phyloP scores from a whole-genome alignment of 345 rosid genomes.

The Psidium guajava region DNA sequence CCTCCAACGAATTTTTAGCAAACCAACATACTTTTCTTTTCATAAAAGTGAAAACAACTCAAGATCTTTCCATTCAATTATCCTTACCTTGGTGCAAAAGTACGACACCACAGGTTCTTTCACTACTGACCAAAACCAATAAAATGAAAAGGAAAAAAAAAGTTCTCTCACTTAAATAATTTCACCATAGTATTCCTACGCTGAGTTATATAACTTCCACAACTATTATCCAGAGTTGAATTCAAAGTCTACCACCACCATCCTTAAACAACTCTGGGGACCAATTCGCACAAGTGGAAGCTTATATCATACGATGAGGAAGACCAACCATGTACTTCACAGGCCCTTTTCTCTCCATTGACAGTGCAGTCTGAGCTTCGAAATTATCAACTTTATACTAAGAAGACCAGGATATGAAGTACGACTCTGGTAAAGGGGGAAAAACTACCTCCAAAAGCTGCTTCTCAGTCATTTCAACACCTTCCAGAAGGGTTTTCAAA shows the following conservation, averaged over 20 bases:
- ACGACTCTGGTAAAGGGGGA: background rate
- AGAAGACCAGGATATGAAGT: background rate
- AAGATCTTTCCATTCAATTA: background rate
- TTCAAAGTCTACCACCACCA: background rate
- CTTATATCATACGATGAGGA: background rate
- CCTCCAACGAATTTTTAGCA: background rate
- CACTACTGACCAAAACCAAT: background rate
- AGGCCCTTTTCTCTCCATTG: background rate
- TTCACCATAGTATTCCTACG: background rate
- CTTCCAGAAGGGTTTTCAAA: slow-evolving; percentile 71
- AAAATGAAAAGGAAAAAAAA: background rate
- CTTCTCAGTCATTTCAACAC: slow-evolving; percentile 99
- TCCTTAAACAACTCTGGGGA: background rate
- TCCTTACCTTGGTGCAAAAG: background rate
- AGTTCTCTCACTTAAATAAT: background rate
- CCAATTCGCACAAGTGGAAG: background rate
- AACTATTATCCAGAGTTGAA: background rate
- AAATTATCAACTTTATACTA: background rate
- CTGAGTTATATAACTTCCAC: background rate
- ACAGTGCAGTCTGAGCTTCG: background rate
- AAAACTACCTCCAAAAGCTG: slow-evolving; percentile 61
- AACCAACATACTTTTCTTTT: background rate
- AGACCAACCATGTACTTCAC: background rate
- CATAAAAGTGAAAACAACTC: background rate
- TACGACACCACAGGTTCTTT: background rate